A percentile compares a stretch with the other conserved stretches of the same genome.
These are phyloP conservation scores for Phialophora expanda DNA, from an alignment of 2,329 filamentous ascomycete genomes.

Conservation along the genomic window DNA sequence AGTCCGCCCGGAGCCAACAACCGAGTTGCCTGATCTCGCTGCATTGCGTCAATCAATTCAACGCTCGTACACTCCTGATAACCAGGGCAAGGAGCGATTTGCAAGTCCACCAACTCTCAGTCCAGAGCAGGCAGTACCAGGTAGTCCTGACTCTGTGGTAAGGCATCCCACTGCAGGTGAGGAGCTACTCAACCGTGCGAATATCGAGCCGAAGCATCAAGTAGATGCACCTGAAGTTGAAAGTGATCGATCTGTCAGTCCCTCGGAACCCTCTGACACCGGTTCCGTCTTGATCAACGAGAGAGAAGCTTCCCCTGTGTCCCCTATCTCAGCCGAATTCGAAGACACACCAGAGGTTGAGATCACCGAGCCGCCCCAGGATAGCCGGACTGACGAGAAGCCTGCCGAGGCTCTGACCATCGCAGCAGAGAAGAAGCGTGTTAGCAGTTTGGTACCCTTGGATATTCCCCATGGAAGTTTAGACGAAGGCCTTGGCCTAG, in stretches of 20 bases:
- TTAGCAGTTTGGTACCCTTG: constrained; percentile 77
- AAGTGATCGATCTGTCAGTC: constrained; percentile 32
- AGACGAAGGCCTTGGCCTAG: constrained; percentile 75
- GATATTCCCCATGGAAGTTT: constrained; percentile 76
- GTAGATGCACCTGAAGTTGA: constrained; percentile 43
- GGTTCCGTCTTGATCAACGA: constrained; percentile 29
- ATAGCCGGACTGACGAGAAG: constrained; percentile 10
- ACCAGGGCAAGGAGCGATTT: constrained; percentile 33
- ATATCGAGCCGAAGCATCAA: constrained; percentile 76
- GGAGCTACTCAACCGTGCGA: constrained; percentile 1
- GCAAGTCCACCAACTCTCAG: constrained; percentile 42
- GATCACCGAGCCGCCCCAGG: neutral
- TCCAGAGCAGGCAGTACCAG: constrained; percentile 56
- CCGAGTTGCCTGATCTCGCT: constrained; percentile 45
- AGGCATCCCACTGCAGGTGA: constrained; percentile 67
- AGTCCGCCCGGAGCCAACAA: constrained; percentile 33
- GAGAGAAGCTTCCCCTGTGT: constrained; percentile 28
- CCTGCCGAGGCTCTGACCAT: constrained; percentile 1
- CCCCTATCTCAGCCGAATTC: constrained; percentile 25
- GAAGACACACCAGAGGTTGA: constrained; percentile 18
- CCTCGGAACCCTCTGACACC: constrained; percentile 31
- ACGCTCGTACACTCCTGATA: constrained; percentile 44
- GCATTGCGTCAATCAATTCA: constrained; percentile 48
- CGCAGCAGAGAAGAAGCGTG: constrained; percentile 51
- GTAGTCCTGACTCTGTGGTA: constrained; percentile 88